A percentile compares a stretch with the other conserved stretches of the same genome.
These are phyloP conservation scores for Talaromyces sp. DNA, from an alignment of 2,329 filamentous ascomycete genomes.

Conservation along the genomic window DNA sequence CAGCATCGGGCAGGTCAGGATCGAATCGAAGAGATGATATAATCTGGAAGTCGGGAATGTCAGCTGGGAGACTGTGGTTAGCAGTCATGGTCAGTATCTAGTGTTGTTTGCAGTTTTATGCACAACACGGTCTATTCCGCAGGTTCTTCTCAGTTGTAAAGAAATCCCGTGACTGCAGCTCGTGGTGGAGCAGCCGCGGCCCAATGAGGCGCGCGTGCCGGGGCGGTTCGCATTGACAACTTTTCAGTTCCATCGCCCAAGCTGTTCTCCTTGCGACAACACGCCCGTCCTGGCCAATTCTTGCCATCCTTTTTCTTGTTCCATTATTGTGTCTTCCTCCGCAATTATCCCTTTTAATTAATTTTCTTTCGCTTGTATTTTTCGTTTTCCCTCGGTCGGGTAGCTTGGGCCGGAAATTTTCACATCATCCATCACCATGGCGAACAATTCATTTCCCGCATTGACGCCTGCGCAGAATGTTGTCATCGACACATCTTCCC, in stretches of 20 bases:
- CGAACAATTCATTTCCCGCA: conserved; percentile 3
- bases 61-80: not conserved
- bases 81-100: not conserved
- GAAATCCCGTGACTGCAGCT: conserved; percentile 1
- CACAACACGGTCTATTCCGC: not conserved
- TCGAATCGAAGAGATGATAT: conserved; percentile 73
- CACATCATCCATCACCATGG: conserved; percentile 6
- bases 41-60: conserved; percentile 48
- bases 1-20: conserved; percentile 43
- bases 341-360: not conserved
- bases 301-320: not conserved
- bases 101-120: not conserved
- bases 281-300: not conserved
- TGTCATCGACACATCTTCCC: conserved; percentile 21
- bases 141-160: not conserved
- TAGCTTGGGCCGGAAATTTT: not conserved
- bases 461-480: conserved; percentile 7
- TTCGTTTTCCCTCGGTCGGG: not conserved
- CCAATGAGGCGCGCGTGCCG: not conserved
- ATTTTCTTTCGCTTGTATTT: not conserved
- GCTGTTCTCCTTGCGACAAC: not conserved
- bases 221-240: not conserved
- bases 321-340: not conserved
- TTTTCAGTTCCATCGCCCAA: not conserved
- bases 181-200: not conserved